phyloP scores from a whole-genome alignment of 2,329 filamentous ascomycete genomes.

The Colletotrichum ledebouriae region DNA sequence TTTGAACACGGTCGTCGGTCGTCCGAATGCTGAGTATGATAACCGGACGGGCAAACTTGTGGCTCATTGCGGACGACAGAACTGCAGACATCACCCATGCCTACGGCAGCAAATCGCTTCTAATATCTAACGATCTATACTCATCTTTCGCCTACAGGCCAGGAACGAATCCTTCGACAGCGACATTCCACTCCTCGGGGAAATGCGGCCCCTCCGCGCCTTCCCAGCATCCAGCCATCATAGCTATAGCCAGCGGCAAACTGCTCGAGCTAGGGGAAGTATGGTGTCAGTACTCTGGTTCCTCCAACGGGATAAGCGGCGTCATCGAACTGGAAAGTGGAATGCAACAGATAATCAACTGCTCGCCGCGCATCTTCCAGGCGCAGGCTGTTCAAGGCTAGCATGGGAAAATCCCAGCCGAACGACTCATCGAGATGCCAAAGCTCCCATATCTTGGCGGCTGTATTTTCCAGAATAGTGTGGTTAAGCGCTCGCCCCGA shows the following conservation, averaged over 20 bases:
- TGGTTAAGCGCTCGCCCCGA: slow-evolving; percentile 53
- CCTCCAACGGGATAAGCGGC: slow-evolving; percentile 68
- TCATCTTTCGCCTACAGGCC: slow-evolving; percentile 12
- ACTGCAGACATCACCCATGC: background rate
- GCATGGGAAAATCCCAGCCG: slow-evolving; percentile 60
- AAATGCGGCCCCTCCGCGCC: slow-evolving; percentile 60
- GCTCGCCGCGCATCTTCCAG: slow-evolving; percentile 56
- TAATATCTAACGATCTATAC: background rate
- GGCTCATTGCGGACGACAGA: background rate
- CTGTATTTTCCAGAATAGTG: slow-evolving; percentile 53
- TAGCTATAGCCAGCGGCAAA: slow-evolving; percentile 65
- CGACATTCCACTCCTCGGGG: slow-evolving; percentile 61
- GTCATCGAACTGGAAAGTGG: slow-evolving; percentile 67
- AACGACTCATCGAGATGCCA: slow-evolving; percentile 58
- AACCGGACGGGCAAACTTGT: background rate
- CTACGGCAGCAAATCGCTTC: no score
- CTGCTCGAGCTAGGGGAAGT: slow-evolving; percentile 65
- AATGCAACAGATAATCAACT: slow-evolving; percentile 60
- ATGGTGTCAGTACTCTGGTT: slow-evolving; percentile 67
- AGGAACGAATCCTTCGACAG: slow-evolving; percentile 60
- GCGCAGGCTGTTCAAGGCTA: slow-evolving; percentile 59
- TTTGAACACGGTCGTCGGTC: slow-evolving; percentile 6
- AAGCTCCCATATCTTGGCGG: slow-evolving; percentile 53
- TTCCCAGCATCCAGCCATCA: slow-evolving; percentile 71
- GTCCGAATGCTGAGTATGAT: background rate